Percentiles rank a stretch among this genome's conserved stretches.
These are phyloP conservation scores for Pyrenula massariospora DNA, from an alignment of 495 filamentous ascomycete genomes.

Conservation along the genomic window DNA sequence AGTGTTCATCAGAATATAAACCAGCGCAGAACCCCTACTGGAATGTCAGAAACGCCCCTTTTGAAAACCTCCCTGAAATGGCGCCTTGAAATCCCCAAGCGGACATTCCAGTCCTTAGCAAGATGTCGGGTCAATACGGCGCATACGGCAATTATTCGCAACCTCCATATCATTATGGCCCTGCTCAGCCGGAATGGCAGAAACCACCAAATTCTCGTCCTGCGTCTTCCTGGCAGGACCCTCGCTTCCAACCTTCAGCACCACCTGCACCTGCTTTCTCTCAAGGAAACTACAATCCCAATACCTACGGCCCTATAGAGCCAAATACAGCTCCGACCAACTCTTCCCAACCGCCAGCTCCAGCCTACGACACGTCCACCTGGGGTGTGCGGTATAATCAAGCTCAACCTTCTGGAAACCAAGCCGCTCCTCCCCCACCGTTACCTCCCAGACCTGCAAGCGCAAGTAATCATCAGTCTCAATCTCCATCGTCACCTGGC, in stretches of 20 bases:
- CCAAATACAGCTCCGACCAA: constrained; percentile 6
- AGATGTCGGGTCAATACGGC: background rate
- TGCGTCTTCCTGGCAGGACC: constrained; percentile 3
- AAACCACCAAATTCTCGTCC: constrained; percentile 11
- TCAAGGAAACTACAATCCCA: constrained; percentile 23
- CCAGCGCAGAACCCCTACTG: no score
- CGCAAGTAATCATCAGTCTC: constrained; percentile 15
- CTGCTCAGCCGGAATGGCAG: constrained; percentile 35
- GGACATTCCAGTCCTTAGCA: background rate
- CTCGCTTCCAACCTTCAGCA: constrained; percentile 9
- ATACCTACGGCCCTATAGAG: constrained; percentile 26
- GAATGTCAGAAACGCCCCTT: no score
- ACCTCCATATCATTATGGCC: constrained; percentile 6
- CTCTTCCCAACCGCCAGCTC: constrained; percentile 13
- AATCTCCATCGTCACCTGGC: constrained; percentile 11
- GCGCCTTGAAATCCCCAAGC: no score
- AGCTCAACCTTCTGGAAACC: constrained; percentile 10
- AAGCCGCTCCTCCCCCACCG: constrained; percentile 25
- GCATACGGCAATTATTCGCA: background rate
- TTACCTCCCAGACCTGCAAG: constrained; percentile 34
- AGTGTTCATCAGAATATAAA: no score
- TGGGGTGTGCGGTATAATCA: constrained; percentile 37
- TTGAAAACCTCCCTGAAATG: no score
- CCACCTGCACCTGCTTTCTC: constrained; percentile 12
- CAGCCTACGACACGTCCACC: constrained; percentile 20